A percentile compares a stretch with the other conserved stretches of the same genome.
Conservation (phyloP, 768 basidiomycete species). For the Pleurotus ostreatus region DNA sequence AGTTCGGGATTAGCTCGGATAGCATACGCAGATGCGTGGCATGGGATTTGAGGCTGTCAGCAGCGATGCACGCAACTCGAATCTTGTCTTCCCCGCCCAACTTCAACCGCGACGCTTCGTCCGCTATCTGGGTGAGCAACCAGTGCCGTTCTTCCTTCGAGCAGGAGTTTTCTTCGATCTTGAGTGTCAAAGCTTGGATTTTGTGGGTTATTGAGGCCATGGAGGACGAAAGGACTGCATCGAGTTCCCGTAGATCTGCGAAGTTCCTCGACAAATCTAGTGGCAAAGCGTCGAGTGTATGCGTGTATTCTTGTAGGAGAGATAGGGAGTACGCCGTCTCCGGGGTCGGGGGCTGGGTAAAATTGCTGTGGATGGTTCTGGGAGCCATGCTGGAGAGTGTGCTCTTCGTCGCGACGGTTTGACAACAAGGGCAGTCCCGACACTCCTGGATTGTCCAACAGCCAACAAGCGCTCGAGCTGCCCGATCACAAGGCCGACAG, state of each 20-base stretch:
- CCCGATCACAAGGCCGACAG: too few species aligned
- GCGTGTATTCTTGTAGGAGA: conserved; percentile 79
- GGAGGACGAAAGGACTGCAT: conserved; percentile 91
- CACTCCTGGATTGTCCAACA: too few species aligned
- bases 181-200: conserved; percentile 67
- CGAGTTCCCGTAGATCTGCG: conserved; percentile 96
- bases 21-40: conserved; percentile 57
- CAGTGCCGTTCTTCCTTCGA: conserved; percentile 74
- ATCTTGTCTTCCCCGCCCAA: conserved; percentile 98
- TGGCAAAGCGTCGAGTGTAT: conserved; percentile 91
- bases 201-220: conserved; percentile 78
- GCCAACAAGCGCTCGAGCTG: too few species aligned
- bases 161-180: conserved; percentile 64
- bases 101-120: conserved; percentile 88
- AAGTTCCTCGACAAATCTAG: conserved; percentile 92
- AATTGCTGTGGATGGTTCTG: neutral
- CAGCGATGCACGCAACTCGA: conserved; percentile 86
- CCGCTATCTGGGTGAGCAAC: conserved; percentile 89
- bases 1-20: conserved; percentile 58
- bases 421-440: neutral
- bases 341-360: conserved; percentile 9
- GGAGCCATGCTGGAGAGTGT: neutral
- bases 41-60: conserved; percentile 78
- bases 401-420: neutral
- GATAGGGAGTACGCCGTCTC: conserved; percentile 56